phyloP scores from a whole-genome alignment of 2,329 filamentous ascomycete genomes.

The Trichoderma hamatum region DNA sequence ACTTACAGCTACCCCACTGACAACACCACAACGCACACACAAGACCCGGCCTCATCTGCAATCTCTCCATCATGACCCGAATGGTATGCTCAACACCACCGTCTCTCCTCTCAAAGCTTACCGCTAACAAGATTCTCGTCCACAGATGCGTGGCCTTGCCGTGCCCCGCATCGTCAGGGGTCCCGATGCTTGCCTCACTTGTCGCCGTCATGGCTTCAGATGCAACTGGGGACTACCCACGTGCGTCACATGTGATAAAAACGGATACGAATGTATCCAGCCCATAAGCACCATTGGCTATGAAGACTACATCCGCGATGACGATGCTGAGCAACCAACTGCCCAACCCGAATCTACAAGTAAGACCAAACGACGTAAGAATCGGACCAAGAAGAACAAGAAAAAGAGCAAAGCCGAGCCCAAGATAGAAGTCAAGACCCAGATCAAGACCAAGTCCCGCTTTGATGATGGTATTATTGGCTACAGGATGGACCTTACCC shows the following conservation, averaged over 20 bases:
- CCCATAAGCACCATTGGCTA: background rate
- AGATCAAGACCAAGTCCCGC: background rate
- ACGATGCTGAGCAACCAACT: background rate
- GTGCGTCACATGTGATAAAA: constrained; percentile 56
- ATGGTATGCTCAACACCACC: background rate
- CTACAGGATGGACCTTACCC: background rate
- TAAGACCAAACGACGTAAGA: background rate
- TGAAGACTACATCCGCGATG: background rate
- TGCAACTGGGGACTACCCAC: constrained; percentile 57
- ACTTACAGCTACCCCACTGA: background rate
- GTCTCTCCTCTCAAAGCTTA: background rate
- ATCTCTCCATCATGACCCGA: background rate
- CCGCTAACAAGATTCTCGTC: background rate
- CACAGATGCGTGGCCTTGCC: background rate
- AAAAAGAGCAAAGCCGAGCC: background rate
- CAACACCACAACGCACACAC: background rate
- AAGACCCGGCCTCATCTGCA: background rate
- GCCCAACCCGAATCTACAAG: background rate
- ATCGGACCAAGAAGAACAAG: background rate
- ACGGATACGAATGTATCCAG: constrained; percentile 56
- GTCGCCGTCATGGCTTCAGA: constrained; percentile 56
- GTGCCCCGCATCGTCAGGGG: constrained; percentile 41
- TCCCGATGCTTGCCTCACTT: constrained; percentile 51
- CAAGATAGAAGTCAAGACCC: background rate
- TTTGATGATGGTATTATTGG: background rate